Conservation (phyloP, 179 eudicot genomes). For the Silene noctiflora region DNA sequence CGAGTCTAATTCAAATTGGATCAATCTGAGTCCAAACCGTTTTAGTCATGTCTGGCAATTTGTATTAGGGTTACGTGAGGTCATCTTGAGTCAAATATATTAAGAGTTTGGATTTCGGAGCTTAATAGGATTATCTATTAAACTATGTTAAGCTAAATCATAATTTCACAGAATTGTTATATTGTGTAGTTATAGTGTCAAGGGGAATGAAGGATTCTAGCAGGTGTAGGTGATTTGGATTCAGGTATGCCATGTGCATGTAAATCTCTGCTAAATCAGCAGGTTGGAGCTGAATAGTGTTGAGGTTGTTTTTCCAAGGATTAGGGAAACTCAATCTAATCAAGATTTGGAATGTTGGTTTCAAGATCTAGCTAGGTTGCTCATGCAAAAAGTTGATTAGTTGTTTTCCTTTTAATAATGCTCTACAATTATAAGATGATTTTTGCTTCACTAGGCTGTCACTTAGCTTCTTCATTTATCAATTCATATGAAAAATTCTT, state of each 20-base stretch:
- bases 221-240: background rate
- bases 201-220: background rate
- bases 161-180: background rate
- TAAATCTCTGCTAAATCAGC: background rate
- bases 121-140: no score
- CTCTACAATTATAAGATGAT: no score
- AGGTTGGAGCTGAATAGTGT: background rate
- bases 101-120: no score
- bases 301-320: conserved; percentile 11
- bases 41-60: no score
- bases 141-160: background rate
- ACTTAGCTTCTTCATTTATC: no score
- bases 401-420: no score
- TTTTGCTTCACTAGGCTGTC: no score
- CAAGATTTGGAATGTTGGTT: background rate
- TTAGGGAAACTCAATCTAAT: background rate
- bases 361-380: background rate
- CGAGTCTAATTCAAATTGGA: background rate
- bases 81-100: no score
- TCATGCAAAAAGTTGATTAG: no score
- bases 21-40: no score
- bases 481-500: no score
- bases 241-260: conserved; percentile 3
- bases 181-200: background rate
- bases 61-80: no score